A percentile compares a stretch with the other conserved stretches of the same genome.
phyloP scores from a whole-genome alignment of 2,329 filamentous ascomycete genomes.

The Curvularia spicifera region DNA sequence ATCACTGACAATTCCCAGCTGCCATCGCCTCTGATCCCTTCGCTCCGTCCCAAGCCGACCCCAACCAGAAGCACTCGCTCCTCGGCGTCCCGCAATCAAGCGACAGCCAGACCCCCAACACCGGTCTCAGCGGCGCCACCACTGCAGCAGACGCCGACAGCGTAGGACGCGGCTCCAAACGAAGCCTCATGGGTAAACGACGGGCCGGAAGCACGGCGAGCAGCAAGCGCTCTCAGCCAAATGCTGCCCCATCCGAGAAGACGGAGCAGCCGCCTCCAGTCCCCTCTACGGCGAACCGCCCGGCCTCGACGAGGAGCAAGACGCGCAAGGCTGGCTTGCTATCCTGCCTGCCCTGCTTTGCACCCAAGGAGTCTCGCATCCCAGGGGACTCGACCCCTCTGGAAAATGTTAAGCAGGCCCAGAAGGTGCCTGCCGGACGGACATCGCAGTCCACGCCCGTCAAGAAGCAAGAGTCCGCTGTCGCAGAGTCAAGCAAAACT shows the following conservation, averaged over 20 bases:
- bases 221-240: conserved; percentile 54
- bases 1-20: conserved; percentile 7
- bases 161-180: conserved; percentile 54
- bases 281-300: conserved; percentile 38
- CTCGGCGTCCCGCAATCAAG: conserved; percentile 46
- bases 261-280: conserved; percentile 42
- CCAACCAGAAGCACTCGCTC: conserved; percentile 47
- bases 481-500: conserved; percentile 52
- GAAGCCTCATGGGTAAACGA: conserved; percentile 54
- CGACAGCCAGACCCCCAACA: conserved; percentile 45
- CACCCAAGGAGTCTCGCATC: conserved; percentile 64
- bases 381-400: conserved; percentile 52
- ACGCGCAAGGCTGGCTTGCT: conserved; percentile 52
- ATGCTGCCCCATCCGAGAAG: conserved; percentile 51
- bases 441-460: conserved; percentile 59
- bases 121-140: conserved; percentile 52
- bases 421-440: conserved; percentile 46
- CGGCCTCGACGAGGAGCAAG: conserved; percentile 47
- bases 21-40: conserved; percentile 21
- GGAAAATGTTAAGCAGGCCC: conserved; percentile 53
- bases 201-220: conserved; percentile 56
- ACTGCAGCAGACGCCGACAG: conserved; percentile 55
- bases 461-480: conserved; percentile 56
- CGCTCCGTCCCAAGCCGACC: conserved; percentile 32
- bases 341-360: conserved; percentile 70